These are phyloP conservation scores for Saraca asoca DNA, from an alignment of 331 rosid species.

Conservation along the genomic window DNA sequence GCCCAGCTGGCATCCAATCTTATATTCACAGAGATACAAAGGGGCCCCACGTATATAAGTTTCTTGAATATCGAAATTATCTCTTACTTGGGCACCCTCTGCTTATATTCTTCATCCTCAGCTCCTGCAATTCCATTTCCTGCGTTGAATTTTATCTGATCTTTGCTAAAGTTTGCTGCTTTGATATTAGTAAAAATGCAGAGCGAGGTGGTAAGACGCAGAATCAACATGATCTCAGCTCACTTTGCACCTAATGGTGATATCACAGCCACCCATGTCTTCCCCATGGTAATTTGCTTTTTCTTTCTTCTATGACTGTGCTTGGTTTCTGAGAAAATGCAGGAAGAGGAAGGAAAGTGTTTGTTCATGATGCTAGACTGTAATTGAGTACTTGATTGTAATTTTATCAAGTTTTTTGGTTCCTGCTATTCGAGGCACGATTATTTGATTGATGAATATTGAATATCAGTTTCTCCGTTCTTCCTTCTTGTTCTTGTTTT, in stretches of 20 bases:
- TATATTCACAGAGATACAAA: constrained; percentile 33
- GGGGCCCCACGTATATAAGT: constrained; percentile 22
- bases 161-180: constrained; percentile 8
- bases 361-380: not conserved
- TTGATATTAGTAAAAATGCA: constrained; percentile 39
- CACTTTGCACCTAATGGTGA: constrained; percentile 65
- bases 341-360: constrained; percentile 19
- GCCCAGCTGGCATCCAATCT: not conserved
- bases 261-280: constrained; percentile 50
- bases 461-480: too few relatives aligned
- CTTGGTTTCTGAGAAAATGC: constrained; percentile 11
- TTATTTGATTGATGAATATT: too few relatives aligned
- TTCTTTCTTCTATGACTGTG: not conserved
- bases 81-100: not conserved
- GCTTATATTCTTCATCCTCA: constrained; percentile 7
- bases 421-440: too few relatives aligned
- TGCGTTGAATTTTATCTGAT: constrained; percentile 19
- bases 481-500: too few relatives aligned
- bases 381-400: not conserved
- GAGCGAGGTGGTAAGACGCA: constrained; percentile 61
- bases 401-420: too few relatives aligned
- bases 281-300: constrained; percentile 58
- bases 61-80: constrained; percentile 34
- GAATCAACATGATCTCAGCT: constrained; percentile 60
- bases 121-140: not conserved